phyloP scores from a whole-genome alignment of 768 basidiomycete species.

The Neoboletus brunneissimus region DNA sequence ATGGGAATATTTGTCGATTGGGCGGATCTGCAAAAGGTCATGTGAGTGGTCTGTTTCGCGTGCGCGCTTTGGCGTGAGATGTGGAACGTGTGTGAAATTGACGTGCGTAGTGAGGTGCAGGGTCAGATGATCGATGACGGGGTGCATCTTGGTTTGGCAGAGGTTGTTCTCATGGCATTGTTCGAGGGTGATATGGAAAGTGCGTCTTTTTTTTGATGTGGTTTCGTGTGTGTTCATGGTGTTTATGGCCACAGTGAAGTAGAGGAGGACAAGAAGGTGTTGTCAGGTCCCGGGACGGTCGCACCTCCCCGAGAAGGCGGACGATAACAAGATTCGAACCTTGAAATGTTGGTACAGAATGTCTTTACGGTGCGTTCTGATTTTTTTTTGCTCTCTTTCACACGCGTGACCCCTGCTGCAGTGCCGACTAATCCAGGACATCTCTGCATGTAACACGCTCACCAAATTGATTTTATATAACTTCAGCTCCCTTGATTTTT shows the following conservation, averaged over 20 bases:
- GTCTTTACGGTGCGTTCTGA: conserved; percentile 13
- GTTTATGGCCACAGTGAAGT: not conserved
- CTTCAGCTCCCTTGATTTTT: too few species aligned
- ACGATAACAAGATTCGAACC: conserved; percentile 63
- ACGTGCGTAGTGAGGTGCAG: conserved; percentile 36
- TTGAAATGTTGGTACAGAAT: conserved; percentile 59
- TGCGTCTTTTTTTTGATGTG: conserved; percentile 33
- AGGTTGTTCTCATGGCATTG: conserved; percentile 46
- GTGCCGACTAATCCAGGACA: conserved; percentile 60
- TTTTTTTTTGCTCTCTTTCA: too few species aligned
- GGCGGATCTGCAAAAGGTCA: conserved; percentile 78
- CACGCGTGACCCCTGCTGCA: conserved; percentile 24
- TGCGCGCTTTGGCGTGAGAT: not conserved
- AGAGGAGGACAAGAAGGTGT: conserved; percentile 62
- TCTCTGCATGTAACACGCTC: conserved; percentile 64
- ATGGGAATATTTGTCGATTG: conserved; percentile 82
- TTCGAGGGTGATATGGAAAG: conserved; percentile 52
- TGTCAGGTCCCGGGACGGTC: conserved; percentile 61
- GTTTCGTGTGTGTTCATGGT: too few species aligned
- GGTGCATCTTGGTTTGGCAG: conserved; percentile 56
- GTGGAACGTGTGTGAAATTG: not conserved
- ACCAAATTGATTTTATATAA: too few species aligned
- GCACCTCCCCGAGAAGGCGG: conserved; percentile 66
- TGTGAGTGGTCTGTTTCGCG: conserved; percentile 38
- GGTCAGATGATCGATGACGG: conserved; percentile 38